Base-by-base conservation (phyloP, 352 stramenopile species). In the Phytophthora cactorum region DNA sequence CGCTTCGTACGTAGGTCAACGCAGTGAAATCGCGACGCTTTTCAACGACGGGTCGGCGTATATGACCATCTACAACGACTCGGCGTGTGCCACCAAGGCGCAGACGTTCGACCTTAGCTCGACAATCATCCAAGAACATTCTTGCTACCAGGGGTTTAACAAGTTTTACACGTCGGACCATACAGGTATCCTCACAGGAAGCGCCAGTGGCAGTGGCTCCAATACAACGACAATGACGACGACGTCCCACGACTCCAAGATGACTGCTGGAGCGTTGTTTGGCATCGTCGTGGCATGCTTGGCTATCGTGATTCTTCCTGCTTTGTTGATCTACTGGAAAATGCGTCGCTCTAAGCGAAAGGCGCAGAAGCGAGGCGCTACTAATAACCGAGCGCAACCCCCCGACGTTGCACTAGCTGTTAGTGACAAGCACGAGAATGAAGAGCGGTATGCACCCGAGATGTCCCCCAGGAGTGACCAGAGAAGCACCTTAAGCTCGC, bases 41-140 rank as follows among this genome's bases (percentile, higher is more conserved):
- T 72, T 78, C 45, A 72, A 73, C 22, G 73, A 78, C 25, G 73
- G 73, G 0, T 78, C 73, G 43, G 73, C 69, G 7, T 77, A 76
- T 22, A 77, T 81, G 69, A 75, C 71, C 3, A 72, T 81, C 32
- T 81, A 81, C 61, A 78, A 76, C 39, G 70, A 81, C 62, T 71
- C 69, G 45, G 73, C 67, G 11, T 81, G 73, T 53, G 64, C 49
- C 4, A 70, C 45, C 29, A 68, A 71, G 27, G 49, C 70, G 22
- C 66, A 75, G 38, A 62, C 55, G 5, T 81, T 76, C 36, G 70
- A 74, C 43, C 62, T 75, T 12, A 78, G 66, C 12, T 27, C 59
- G 22, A 63, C 61, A 7, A 72, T 47, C 9, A 65, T 81, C 38
- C 54, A 60, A 50, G 47, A 69, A 5, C 61, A 75, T 27, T 38